Evolutionary conservation across 2,329 filamentous ascomycete species (phyloP).

Genomic region (Colletotrichum eleusines): DNA sequence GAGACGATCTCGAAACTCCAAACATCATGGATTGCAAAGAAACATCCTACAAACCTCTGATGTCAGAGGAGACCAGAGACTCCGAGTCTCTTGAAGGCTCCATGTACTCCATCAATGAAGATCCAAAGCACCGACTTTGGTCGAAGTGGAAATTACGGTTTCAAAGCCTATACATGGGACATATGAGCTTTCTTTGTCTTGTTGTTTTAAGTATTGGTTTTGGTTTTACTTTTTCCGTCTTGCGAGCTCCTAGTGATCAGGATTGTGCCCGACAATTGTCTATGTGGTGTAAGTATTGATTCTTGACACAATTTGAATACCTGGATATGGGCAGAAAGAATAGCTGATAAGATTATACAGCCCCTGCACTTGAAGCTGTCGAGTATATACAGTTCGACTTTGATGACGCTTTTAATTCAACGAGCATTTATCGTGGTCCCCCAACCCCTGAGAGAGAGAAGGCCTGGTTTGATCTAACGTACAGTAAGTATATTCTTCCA

Average conservation of each 20-base stretch:
- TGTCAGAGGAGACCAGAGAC: constrained; percentile 18
- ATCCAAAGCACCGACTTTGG: not conserved
- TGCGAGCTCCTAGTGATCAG: constrained; percentile 21
- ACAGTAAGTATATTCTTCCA: not conserved
- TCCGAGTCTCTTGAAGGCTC: constrained; percentile 15
- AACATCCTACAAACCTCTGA: constrained; percentile 19
- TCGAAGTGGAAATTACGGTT: not conserved
- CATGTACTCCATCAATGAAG: not conserved
- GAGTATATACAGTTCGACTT: constrained; percentile 22
- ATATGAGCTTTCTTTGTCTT: not conserved
- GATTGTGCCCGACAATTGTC: constrained; percentile 22
- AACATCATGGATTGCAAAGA: not conserved
- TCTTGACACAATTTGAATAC: not conserved
- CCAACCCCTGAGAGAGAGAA: constrained; percentile 23
- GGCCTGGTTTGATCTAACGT: constrained; percentile 24
- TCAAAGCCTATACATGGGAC: not conserved
- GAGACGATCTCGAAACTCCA: not conserved
- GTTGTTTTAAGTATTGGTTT: constrained; percentile 10
- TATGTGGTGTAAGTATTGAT: constrained; percentile 25
- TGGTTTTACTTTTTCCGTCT: constrained; percentile 13
- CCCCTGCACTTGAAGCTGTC: constrained; percentile 31
- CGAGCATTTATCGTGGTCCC: constrained; percentile 30
- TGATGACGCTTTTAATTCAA: constrained; percentile 20
- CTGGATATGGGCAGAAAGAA: not conserved
- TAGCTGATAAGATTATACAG: not conserved